These are phyloP conservation scores for Fusarium protoensiforme DNA, from an alignment of 2,329 filamentous ascomycete species.

Conservation along the genomic window DNA sequence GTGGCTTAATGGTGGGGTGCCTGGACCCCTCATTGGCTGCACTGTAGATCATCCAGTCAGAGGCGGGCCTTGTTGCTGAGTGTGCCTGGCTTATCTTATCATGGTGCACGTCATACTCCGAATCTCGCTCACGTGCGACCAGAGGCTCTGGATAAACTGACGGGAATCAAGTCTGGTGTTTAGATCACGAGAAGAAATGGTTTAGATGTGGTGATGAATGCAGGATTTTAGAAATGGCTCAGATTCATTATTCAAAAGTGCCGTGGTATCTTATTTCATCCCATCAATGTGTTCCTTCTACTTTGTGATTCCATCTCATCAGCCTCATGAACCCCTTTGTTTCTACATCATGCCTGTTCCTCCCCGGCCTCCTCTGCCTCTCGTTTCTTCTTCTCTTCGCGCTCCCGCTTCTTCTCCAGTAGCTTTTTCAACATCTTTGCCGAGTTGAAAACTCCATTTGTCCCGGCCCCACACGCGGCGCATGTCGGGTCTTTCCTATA, in stretches of 20 bases:
- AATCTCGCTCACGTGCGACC: slow-evolving; percentile 21
- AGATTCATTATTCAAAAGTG: background rate
- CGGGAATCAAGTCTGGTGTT: slow-evolving; percentile 10
- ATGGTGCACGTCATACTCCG: slow-evolving; percentile 25
- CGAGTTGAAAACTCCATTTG: slow-evolving; percentile 88
- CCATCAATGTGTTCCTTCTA: slow-evolving; percentile 42
- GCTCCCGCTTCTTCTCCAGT: slow-evolving; percentile 76
- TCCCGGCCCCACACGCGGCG: slow-evolving; percentile 85
- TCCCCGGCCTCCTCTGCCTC: slow-evolving; percentile 64
- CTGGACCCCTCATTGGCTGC: slow-evolving; percentile 35
- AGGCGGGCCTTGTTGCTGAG: background rate
- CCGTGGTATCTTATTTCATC: slow-evolving; percentile 21
- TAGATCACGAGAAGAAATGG: slow-evolving; percentile 16
- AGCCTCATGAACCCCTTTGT: background rate
- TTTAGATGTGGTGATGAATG: background rate
- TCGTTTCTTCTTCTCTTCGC: slow-evolving; percentile 67
- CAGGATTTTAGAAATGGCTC: background rate
- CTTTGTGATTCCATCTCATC: background rate
- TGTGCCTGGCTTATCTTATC: slow-evolving; percentile 31
- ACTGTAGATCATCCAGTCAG: slow-evolving; percentile 12
- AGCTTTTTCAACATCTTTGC: slow-evolving; percentile 86
- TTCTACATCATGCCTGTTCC: slow-evolving; percentile 52
- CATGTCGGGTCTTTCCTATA: slow-evolving; percentile 90
- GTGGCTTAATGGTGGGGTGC: slow-evolving; percentile 29
- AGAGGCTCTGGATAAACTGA: background rate